These are phyloP conservation scores for Neonectria sp. DNA, from an alignment of 2,329 filamentous ascomycete genomes.

Conservation along the genomic window DNA sequence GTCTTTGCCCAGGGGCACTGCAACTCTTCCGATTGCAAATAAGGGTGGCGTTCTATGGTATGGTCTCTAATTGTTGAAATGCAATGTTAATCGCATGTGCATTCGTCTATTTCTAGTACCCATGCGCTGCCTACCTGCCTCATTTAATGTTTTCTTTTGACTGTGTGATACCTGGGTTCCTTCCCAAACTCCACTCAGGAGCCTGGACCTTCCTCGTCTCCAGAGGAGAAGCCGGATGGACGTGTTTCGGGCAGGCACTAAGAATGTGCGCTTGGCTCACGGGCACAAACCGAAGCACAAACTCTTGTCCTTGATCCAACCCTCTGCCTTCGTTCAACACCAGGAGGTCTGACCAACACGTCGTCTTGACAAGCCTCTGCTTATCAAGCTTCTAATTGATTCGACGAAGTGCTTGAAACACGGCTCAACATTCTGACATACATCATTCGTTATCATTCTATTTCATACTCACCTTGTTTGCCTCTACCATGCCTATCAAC, in stretches of 20 bases:
- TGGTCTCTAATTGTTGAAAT: background rate
- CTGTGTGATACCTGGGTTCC: background rate
- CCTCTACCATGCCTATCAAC: constrained; percentile 1
- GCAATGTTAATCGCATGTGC: background rate
- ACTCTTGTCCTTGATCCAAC: background rate
- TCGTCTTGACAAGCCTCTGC: background rate
- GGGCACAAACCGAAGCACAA: background rate
- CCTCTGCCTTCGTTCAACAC: background rate
- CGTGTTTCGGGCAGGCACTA: background rate
- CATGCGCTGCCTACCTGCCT: background rate
- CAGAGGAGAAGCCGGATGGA: too few species aligned
- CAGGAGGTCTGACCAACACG: background rate
- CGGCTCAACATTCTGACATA: constrained; percentile 9
- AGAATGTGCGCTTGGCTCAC: background rate
- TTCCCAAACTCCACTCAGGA: background rate
- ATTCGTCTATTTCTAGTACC: background rate
- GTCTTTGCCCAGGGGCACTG: constrained; percentile 8
- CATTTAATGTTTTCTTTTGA: constrained; percentile 7
- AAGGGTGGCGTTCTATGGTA: background rate
- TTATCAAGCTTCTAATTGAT: background rate
- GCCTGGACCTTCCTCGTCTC: background rate
- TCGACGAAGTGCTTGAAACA: background rate
- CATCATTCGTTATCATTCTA: constrained; percentile 16
- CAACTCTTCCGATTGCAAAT: constrained; percentile 3
- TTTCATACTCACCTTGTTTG: background rate